Evolutionary conservation across 2,329 filamentous ascomycete genomes (phyloP).

Genomic region (Diaporthe ampelina): DNA sequence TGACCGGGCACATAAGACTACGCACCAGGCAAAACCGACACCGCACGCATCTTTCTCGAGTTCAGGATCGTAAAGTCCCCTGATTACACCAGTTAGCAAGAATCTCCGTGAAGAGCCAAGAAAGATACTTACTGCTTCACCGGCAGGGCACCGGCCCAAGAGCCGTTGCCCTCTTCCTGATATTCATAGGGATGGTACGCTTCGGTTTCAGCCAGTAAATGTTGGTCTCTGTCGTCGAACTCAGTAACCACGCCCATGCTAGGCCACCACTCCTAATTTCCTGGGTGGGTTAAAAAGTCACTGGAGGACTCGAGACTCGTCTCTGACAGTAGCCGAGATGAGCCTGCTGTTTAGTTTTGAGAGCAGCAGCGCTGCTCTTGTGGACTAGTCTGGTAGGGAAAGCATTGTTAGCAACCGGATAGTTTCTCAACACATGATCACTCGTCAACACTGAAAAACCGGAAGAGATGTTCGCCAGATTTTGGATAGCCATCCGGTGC

Average conservation of each 20-base stretch:
- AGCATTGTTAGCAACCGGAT: slow-evolving; percentile 1
- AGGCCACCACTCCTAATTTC: slow-evolving; percentile 63
- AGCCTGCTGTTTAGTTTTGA: slow-evolving; percentile 34
- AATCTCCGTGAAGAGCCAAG: slow-evolving; percentile 28
- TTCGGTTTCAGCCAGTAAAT: slow-evolving; percentile 71
- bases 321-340: slow-evolving; percentile 31
- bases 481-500: neutral
- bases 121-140: slow-evolving; percentile 82
- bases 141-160: slow-evolving; percentile 94
- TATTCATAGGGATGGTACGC: slow-evolving; percentile 84
- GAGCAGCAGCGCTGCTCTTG: slow-evolving; percentile 42
- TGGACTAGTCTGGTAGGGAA: slow-evolving; percentile 1
- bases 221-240: slow-evolving; percentile 77
- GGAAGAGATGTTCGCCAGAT: slow-evolving; percentile 15
- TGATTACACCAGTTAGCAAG: slow-evolving; percentile 44
- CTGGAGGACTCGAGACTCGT: slow-evolving; percentile 28
- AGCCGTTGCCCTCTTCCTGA: slow-evolving; percentile 85
- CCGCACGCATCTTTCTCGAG: slow-evolving; percentile 99
- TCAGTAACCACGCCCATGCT: slow-evolving; percentile 77
- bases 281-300: slow-evolving; percentile 36
- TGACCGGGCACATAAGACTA: neutral
- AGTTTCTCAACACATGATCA: neutral
- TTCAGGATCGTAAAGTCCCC: slow-evolving; percentile 93
- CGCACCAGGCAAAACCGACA: slow-evolving; percentile 98
- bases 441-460: neutral